These are phyloP conservation scores for Castanea sativa DNA, from an alignment of 306 rosid species.

Conservation along the genomic window DNA sequence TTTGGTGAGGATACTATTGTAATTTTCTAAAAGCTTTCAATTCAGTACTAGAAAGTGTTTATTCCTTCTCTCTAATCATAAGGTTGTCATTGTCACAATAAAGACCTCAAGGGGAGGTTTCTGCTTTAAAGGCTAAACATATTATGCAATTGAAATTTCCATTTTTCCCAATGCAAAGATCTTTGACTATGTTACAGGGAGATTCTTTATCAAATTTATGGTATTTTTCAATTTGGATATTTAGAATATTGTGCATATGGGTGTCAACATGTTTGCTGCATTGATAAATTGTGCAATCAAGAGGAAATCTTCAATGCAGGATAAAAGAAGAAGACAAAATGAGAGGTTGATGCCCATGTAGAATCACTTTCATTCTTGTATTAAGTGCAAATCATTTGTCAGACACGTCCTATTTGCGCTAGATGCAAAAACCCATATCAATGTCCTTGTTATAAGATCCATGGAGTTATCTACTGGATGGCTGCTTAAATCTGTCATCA, in stretches of 20 bases:
- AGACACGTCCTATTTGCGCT: no score
- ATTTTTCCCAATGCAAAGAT: not conserved
- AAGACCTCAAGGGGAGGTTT: not conserved
- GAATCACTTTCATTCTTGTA: not conserved
- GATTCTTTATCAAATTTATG: not conserved
- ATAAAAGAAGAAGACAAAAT: not conserved
- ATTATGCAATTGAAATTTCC: not conserved
- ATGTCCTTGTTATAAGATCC: not conserved
- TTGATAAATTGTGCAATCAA: not conserved
- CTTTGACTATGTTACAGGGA: not conserved
- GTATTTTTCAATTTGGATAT: not conserved
- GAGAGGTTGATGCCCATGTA: not conserved
- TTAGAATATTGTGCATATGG: not conserved
- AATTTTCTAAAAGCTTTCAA: not conserved
- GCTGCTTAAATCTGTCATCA: not conserved
- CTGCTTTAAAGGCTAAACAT: not conserved
- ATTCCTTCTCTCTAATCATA: not conserved
- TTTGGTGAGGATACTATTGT: not conserved
- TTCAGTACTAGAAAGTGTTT: not conserved
- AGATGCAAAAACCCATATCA: no score
- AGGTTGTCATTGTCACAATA: not conserved
- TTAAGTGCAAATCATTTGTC: not conserved
- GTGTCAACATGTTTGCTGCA: not conserved
- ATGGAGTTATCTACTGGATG: not conserved
- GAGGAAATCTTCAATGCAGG: not conserved